Percentiles rank a stretch among this genome's conserved stretches.
Conservation (phyloP, 495 filamentous ascomycete species). For the Penicillium manginii region DNA sequence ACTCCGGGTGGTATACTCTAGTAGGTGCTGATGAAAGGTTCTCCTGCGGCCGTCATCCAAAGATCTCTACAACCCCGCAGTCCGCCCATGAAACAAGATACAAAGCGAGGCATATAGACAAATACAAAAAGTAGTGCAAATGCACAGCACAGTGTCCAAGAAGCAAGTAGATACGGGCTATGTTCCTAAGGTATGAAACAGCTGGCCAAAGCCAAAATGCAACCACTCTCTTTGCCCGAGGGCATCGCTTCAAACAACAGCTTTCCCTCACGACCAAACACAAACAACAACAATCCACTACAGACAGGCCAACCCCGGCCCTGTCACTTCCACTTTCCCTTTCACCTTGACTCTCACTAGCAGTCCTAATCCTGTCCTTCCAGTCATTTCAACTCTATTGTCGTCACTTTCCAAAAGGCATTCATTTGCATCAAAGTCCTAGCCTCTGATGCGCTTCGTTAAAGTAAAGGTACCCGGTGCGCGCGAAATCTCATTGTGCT, state of each 20-base stretch:
- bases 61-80: too few relatives aligned
- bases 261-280: constrained; percentile 2
- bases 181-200: constrained; percentile 11
- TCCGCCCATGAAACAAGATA: too few relatives aligned
- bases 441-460: constrained; percentile 12
- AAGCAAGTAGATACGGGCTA: constrained; percentile 8
- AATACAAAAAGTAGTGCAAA: too few relatives aligned
- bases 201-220: constrained; percentile 11
- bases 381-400: constrained; percentile 15
- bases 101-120: too few relatives aligned
- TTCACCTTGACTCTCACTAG: background rate
- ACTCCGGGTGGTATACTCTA: too few relatives aligned
- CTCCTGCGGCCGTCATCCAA: too few relatives aligned
- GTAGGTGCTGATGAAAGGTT: too few relatives aligned
- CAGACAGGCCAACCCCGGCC: constrained; percentile 10
- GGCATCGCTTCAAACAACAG: constrained; percentile 9
- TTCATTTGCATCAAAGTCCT: constrained; percentile 11
- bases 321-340: too few relatives aligned
- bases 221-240: background rate
- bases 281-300: constrained; percentile 13
- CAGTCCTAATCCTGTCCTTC: background rate
- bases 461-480: background rate
- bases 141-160: background rate
- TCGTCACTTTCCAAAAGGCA: constrained; percentile 10
- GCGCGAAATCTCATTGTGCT: background rate